phyloP scores from a whole-genome alignment of 1,284 basidiomycete genomes.

The Ceratobasidium papillatum region DNA sequence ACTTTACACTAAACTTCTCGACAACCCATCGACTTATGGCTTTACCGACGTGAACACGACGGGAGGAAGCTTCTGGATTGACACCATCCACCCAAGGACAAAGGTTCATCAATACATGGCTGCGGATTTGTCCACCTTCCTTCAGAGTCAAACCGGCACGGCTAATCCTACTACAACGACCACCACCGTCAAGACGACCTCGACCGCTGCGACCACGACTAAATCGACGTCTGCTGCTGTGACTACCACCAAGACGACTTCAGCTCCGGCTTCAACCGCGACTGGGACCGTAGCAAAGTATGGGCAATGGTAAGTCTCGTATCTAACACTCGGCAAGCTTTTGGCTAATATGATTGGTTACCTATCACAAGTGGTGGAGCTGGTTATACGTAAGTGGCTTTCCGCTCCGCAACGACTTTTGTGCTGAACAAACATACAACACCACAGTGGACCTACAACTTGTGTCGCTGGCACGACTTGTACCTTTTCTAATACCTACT shows the following conservation, averaged over 20 bases:
- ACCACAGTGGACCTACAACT: constrained; percentile 22
- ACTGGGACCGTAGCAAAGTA: constrained; percentile 35
- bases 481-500: constrained; percentile 17
- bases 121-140: constrained; percentile 25
- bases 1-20: constrained; percentile 30
- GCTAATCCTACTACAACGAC: constrained; percentile 3
- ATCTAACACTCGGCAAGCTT: background rate
- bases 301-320: constrained; percentile 30
- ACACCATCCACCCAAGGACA: constrained; percentile 28
- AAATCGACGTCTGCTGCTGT: constrained; percentile 3
- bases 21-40: constrained; percentile 27
- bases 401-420: background rate
- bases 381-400: constrained; percentile 31
- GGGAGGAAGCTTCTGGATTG: constrained; percentile 37
- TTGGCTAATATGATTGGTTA: background rate
- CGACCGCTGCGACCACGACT: background rate
- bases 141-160: constrained; percentile 15
- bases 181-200: background rate
- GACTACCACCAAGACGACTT: constrained; percentile 22
- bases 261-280: constrained; percentile 31
- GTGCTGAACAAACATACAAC: background rate
- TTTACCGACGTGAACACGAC: constrained; percentile 35
- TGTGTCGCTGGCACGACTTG: constrained; percentile 27
- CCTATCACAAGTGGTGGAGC: constrained; percentile 10
- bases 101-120: constrained; percentile 39